phyloP scores from a whole-genome alignment of 2,329 filamentous ascomycete species.

The Bipolaris bicolor region DNA sequence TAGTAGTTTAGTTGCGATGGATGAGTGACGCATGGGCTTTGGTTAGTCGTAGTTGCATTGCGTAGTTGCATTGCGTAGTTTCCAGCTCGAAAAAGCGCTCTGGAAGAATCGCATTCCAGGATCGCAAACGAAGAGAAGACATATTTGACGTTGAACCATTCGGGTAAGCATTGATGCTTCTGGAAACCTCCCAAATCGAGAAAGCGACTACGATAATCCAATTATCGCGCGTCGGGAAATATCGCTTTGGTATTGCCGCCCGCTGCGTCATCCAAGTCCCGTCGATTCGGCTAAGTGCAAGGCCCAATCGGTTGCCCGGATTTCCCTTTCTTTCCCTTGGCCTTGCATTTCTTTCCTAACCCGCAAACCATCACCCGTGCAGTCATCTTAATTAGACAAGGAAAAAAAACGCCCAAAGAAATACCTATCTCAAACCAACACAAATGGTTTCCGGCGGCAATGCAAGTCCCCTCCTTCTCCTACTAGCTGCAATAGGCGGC shows the following conservation, averaged over 20 bases:
- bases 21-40: not conserved
- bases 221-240: not conserved
- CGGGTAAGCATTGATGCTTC: too few relatives aligned
- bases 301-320: conserved; percentile 12
- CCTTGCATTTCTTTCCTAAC: conserved; percentile 15
- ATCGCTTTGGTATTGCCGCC: conserved; percentile 3
- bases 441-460: conserved; percentile 43
- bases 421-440: conserved; percentile 1
- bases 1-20: conserved; percentile 38
- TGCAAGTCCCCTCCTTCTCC: conserved; percentile 21
- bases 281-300: conserved; percentile 7
- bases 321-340: not conserved
- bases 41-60: not conserved
- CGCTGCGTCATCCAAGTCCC: conserved; percentile 3
- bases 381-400: conserved; percentile 16
- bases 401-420: not conserved
- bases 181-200: too few relatives aligned
- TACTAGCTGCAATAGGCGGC: too few relatives aligned
- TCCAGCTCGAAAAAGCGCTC: too few relatives aligned
- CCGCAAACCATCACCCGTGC: conserved; percentile 20
- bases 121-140: too few relatives aligned
- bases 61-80: too few relatives aligned
- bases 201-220: not conserved
- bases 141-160: too few relatives aligned
- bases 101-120: too few relatives aligned